Evolutionary conservation across 1,284 basidiomycete genomes (phyloP).

Genomic region (Hymenochaete sp.): DNA sequence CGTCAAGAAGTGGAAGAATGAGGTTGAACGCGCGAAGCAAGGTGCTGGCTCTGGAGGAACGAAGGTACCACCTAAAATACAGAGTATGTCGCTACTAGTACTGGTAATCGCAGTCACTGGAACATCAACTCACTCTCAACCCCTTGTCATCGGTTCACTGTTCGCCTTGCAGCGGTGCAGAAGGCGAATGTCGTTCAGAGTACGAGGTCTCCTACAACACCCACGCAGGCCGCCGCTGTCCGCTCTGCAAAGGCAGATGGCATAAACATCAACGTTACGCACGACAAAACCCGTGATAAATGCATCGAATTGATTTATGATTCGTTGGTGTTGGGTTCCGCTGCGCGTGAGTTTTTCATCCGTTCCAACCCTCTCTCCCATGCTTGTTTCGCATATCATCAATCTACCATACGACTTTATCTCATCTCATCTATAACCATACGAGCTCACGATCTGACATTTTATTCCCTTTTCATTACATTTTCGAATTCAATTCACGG

Average conservation of each 20-base stretch:
- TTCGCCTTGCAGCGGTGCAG: conserved; percentile 6
- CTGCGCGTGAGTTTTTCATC: conserved; percentile 74
- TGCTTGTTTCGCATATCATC: too few relatives aligned
- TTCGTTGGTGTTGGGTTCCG: conserved; percentile 77
- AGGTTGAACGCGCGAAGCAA: conserved; percentile 72
- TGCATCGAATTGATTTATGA: conserved; percentile 91
- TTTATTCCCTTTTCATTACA: background rate
- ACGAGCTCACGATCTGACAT: background rate
- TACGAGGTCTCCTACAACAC: conserved; percentile 27
- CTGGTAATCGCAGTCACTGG: too few relatives aligned
- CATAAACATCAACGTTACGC: conserved; percentile 46
- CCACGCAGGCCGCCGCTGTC: conserved; percentile 33
- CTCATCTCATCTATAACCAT: background rate
- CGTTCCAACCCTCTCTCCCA: too few relatives aligned
- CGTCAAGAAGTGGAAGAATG: conserved; percentile 86
- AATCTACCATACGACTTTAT: background rate
- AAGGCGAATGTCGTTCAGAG: conserved; percentile 7
- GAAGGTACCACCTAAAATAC: too few relatives aligned
- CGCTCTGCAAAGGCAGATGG: conserved; percentile 67
- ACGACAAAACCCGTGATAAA: conserved; percentile 77
- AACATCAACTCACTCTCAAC: background rate
- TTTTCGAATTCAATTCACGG: conserved; percentile 3
- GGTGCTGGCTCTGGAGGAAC: conserved; percentile 25
- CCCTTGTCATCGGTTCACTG: background rate
- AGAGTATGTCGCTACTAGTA: too few relatives aligned